These are phyloP conservation scores for Aphanocladium album DNA, from an alignment of 2,329 filamentous ascomycete species.

Conservation along the genomic window DNA sequence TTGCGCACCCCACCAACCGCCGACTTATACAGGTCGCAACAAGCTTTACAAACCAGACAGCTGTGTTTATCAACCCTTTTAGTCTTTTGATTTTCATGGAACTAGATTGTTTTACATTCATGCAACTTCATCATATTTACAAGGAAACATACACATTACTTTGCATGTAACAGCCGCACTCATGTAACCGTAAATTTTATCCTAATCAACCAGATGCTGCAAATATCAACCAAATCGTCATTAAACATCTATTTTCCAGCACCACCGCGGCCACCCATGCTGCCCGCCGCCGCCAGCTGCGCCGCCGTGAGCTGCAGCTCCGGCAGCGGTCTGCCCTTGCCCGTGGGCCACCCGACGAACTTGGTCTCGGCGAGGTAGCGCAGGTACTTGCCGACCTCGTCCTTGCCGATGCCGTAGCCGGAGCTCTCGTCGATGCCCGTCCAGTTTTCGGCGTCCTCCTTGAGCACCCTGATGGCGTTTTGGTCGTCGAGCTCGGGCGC, in stretches of 20 bases:
- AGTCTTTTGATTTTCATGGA: no score
- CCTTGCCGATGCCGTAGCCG: conserved; percentile 29
- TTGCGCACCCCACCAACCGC: background rate
- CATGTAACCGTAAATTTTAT: no score
- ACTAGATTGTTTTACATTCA: no score
- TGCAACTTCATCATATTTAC: no score
- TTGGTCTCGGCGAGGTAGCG: conserved; percentile 25
- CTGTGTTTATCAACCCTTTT: no score
- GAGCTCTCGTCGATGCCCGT: conserved; percentile 52
- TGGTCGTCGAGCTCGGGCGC: conserved; percentile 62
- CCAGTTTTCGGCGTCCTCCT: conserved; percentile 56
- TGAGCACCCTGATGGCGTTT: conserved; percentile 62
- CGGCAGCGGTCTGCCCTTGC: conserved; percentile 6
- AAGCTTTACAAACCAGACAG: no score
- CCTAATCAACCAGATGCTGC: background rate
- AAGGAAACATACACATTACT: no score
- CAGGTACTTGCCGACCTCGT: conserved; percentile 24
- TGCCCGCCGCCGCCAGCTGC: background rate
- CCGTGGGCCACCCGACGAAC: conserved; percentile 26
- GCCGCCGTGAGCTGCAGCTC: background rate
- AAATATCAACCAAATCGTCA: background rate
- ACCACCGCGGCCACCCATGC: conserved; percentile 1
- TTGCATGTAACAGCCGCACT: no score
- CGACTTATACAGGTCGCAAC: background rate
- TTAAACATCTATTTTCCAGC: background rate